phyloP scores from a whole-genome alignment of 495 filamentous ascomycete species.

The Pseudotulostoma volvatum region DNA sequence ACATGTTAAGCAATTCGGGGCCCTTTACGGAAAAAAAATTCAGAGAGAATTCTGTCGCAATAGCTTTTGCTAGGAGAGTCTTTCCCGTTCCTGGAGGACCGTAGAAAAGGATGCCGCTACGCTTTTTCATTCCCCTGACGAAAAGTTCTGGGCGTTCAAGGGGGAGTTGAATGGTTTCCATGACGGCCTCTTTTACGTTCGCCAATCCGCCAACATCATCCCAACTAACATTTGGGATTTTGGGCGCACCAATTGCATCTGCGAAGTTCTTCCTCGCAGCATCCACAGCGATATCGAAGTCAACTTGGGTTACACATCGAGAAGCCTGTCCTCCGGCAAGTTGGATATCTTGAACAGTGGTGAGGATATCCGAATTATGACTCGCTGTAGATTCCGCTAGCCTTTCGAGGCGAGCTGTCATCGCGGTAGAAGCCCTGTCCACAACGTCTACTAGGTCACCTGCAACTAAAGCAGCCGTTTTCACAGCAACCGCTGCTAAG shows the following conservation, averaged over 20 bases:
- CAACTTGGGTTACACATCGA: constrained; percentile 61
- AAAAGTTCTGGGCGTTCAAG: constrained; percentile 89
- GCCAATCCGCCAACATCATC: constrained; percentile 87
- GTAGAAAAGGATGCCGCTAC: constrained; percentile 94
- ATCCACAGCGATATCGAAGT: constrained; percentile 84
- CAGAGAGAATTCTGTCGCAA: constrained; percentile 93
- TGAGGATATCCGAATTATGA: constrained; percentile 18
- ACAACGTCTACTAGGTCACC: constrained; percentile 90
- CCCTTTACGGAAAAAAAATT: constrained; percentile 99
- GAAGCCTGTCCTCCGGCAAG: constrained; percentile 76
- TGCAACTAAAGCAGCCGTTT: constrained; percentile 89
- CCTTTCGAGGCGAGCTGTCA: constrained; percentile 51
- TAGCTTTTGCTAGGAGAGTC: constrained; percentile 90
- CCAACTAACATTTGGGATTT: constrained; percentile 95
- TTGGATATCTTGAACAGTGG: constrained; percentile 65
- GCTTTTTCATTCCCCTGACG: constrained; percentile 97
- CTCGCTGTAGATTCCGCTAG: constrained; percentile 36
- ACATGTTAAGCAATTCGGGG: constrained; percentile 96
- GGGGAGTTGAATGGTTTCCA: constrained; percentile 91
- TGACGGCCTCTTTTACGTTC: constrained; percentile 88
- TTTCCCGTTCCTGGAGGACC: constrained; percentile 95
- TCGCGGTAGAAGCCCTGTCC: constrained; percentile 67
- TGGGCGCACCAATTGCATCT: constrained; percentile 90
- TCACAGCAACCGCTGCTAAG: constrained; percentile 65
- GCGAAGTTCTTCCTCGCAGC: constrained; percentile 94